These are phyloP conservation scores for Pichia sp. DNA, from an alignment of 1,139 yeast genomes.

Conservation along the genomic window DNA sequence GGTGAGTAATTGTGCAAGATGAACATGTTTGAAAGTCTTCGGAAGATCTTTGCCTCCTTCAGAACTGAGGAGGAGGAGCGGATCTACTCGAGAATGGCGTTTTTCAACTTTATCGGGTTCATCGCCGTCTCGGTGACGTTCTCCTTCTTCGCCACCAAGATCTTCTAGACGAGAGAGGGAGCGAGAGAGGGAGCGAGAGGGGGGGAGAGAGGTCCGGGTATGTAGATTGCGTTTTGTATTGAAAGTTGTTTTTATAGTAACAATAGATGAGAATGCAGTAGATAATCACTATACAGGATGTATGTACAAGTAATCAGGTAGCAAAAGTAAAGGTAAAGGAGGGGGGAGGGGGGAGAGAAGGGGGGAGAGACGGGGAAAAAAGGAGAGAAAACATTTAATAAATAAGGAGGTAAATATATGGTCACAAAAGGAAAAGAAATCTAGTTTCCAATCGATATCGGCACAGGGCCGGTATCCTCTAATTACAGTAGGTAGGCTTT, in stretches of 20 bases:
- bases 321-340: neutral
- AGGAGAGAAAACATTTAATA: neutral
- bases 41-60: constrained; percentile 77
- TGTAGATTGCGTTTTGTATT: neutral
- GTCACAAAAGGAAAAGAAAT: neutral
- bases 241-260: neutral
- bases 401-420: neutral
- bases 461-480: neutral
- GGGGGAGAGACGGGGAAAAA: neutral
- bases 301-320: constrained; percentile 1
- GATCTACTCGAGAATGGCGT: constrained; percentile 70
- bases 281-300: neutral
- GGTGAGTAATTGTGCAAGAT: neutral
- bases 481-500: constrained; percentile 51
- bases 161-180: neutral
- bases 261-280: neutral
- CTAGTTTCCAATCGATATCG: neutral
- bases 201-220: no score
- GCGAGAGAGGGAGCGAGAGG: no score
- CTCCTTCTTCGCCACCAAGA: constrained; percentile 72
- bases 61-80: constrained; percentile 85
- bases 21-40: constrained; percentile 27
- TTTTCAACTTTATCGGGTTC: constrained; percentile 76
- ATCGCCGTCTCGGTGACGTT: constrained; percentile 76
- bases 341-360: neutral